Evolutionary conservation across 805 yeast genomes (phyloP), one percentile per base, ranked within the genome.

Genomic region (Wickerhamia fluorescens): DNA sequence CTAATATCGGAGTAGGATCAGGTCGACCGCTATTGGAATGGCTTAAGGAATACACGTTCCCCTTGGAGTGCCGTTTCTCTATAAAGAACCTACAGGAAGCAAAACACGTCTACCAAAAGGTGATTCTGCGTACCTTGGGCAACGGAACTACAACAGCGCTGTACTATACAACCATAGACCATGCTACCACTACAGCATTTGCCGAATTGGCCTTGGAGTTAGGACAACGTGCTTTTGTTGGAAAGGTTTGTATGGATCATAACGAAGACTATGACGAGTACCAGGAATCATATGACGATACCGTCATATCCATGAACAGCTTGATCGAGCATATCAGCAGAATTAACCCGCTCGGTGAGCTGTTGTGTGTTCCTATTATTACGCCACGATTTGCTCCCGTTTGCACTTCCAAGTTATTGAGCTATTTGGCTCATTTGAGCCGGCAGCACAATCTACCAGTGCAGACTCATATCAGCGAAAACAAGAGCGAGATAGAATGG

Each of bases 381-480:
- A 89, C 97, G 2, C 97, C 98, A 6, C 61, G 98, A 34, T 89
- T 89, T 61, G 97, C 97, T 0, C 95, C 95, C 2, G 73, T 83
- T 12, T 89, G 96, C 48, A 66, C 85, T 3, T 58, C 71, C 14
- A 69, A 73, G 28, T 59, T 85, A 21, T 57, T 89, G 60, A 46
- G 47, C 6, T 66, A 73, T 65, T 61, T 88, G 31, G 94, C 94
- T 3, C 53, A 66, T 5, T 49, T 81, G 15, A 43, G 57, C 10
- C 64, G 76, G n/a, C 42, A 61, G 5, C 46, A 64, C 18, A 49
- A 70, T 20, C 58, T 82, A 20, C 89, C 84, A 14, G 71, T 84
- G 22, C 98, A 89, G 57, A 86, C 96, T 0, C 98, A 89, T 55
- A 65, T 89, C n/a, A 71, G 84, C 31, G 98, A 89, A 53, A 89